Conservation (phyloP, 2,329 filamentous ascomycete genomes). For the Talaromyces sp. region DNA sequence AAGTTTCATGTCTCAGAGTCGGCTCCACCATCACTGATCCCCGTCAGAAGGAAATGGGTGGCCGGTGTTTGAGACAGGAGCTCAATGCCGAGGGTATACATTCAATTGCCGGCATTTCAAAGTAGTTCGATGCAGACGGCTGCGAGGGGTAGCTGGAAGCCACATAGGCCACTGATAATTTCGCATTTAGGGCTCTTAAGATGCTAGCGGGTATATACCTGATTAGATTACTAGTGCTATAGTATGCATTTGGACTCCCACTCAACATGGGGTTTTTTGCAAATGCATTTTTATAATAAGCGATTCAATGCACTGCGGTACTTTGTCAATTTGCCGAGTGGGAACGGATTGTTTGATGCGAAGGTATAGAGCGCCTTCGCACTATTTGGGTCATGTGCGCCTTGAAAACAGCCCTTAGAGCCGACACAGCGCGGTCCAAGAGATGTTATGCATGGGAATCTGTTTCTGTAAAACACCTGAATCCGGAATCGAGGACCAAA, state of each 20-base stretch:
- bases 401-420: too few species aligned
- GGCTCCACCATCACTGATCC: not conserved
- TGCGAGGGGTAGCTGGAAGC: not conserved
- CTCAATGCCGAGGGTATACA: not conserved
- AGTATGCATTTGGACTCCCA: not conserved
- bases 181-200: not conserved
- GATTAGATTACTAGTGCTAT: too few species aligned
- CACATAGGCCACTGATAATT: not conserved
- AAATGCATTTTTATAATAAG: not conserved
- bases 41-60: not conserved
- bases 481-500: too few species aligned
- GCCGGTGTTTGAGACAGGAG: not conserved
- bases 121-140: not conserved
- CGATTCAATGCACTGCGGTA: not conserved
- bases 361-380: too few species aligned
- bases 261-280: not conserved
- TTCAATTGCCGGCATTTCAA: not conserved
- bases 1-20: not conserved
- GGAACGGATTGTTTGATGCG: too few species aligned
- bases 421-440: too few species aligned
- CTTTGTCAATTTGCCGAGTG: not conserved
- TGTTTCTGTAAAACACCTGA: too few species aligned
- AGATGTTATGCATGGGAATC: too few species aligned
- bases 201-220: not conserved
- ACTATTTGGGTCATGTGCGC: too few species aligned